Conservation (phyloP, 441 rosid genomes). For the Mallotus repandus region DNA sequence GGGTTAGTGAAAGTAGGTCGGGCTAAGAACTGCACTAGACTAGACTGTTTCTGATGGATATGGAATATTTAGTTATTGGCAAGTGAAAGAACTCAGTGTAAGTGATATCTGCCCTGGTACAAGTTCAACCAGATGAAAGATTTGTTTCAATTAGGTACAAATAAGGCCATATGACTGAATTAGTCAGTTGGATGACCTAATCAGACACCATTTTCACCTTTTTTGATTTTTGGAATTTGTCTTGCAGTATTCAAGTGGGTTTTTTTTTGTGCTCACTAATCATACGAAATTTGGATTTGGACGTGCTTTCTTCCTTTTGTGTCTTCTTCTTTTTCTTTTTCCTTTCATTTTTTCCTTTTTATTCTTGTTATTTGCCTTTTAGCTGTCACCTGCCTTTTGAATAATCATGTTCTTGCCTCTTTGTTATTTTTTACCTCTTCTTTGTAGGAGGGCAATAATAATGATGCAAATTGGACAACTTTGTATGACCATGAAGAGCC, state of each 20-base stretch:
- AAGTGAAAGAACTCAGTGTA: neutral
- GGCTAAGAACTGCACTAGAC: neutral
- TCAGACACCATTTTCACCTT: neutral
- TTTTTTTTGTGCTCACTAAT: neutral
- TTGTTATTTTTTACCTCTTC: neutral
- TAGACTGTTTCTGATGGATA: neutral
- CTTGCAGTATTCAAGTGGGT: too few species aligned
- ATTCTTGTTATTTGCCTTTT: neutral
- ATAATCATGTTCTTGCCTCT: too few species aligned
- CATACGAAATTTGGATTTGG: neutral
- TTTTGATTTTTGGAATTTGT: too few species aligned
- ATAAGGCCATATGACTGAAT: neutral
- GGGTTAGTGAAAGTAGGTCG: neutral
- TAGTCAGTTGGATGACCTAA: neutral
- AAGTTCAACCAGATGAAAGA: neutral
- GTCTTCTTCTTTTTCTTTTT: neutral
- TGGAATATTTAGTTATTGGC: neutral
- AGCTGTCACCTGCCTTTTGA: too few species aligned
- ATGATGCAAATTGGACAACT: constrained; percentile 42
- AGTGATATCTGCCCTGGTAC: neutral
- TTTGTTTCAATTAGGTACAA: too few species aligned
- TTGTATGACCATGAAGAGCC: constrained; percentile 42
- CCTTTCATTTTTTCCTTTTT: neutral
- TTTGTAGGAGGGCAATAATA: constrained; percentile 50
- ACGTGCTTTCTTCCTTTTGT: neutral